Evolutionary conservation across 306 rosid species (phyloP).

Genomic region (Rosa chinensis): DNA sequence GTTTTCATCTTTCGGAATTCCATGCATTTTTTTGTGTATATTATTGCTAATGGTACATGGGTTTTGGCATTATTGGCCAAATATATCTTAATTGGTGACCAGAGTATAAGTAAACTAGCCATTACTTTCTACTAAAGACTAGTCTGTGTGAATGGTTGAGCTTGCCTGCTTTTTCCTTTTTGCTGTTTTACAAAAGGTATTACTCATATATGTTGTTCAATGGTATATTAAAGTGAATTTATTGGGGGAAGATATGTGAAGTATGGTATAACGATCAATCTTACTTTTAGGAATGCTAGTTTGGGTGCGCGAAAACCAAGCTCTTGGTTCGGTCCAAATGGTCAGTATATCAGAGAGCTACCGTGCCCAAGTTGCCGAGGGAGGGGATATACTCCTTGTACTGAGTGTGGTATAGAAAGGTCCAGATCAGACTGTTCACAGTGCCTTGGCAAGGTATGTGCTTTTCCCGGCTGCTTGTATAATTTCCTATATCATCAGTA

Average conservation of each 20-base stretch:
- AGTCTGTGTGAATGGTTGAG: neutral
- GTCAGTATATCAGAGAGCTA: constrained; percentile 85
- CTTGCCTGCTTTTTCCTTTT: neutral
- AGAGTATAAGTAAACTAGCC: neutral
- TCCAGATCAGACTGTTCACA: constrained; percentile 76
- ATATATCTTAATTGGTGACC: neutral
- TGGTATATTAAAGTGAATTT: neutral
- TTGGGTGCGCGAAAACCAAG: constrained; percentile 50
- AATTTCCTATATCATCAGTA: neutral
- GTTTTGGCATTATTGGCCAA: neutral
- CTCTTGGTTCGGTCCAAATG: constrained; percentile 93
- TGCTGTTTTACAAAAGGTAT: too few relatives aligned
- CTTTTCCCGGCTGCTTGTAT: neutral
- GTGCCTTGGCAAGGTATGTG: constrained; percentile 76
- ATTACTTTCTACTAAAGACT: neutral
- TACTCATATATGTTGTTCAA: neutral
- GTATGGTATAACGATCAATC: neutral
- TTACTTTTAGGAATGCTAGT: constrained; percentile 49
- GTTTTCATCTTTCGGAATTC: neutral
- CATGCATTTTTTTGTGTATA: neutral
- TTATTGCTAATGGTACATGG: neutral
- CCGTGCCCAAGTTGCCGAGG: constrained; percentile 98
- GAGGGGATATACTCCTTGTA: constrained; percentile 91
- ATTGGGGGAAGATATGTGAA: neutral
- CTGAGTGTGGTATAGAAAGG: constrained; percentile 89